Conservation (phyloP, 768 basidiomycete species). For the Tulasnella sp. region DNA sequence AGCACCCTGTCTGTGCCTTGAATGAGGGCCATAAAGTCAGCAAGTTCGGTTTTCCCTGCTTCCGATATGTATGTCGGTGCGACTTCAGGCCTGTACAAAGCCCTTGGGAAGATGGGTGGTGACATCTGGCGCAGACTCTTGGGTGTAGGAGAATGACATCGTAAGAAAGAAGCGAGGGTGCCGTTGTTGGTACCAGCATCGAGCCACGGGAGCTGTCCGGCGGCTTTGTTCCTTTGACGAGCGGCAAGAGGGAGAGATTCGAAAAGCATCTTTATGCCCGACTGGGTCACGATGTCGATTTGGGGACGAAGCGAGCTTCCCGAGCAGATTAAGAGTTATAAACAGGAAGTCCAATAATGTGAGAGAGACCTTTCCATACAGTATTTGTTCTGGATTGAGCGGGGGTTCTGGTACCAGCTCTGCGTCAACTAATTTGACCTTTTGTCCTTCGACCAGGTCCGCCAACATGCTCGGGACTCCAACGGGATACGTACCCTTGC, state of each 20-base stretch:
- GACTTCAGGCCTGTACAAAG: not conserved
- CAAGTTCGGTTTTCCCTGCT: not conserved
- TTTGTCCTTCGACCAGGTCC: not conserved
- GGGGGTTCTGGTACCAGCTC: not conserved
- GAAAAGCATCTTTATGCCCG: not conserved
- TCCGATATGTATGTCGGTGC: not conserved
- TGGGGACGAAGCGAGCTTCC: not conserved
- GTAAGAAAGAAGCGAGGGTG: not conserved
- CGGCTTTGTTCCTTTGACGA: not conserved
- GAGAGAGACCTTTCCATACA: not conserved
- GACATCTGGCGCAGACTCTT: constrained; percentile 24
- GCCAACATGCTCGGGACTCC: not conserved
- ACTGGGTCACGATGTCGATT: not conserved
- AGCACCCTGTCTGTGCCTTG: constrained; percentile 25
- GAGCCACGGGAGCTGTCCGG: not conserved
- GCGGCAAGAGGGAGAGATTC: not conserved
- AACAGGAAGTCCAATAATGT: not conserved
- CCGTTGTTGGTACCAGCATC: not conserved
- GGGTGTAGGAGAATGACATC: not conserved
- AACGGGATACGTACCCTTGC: not conserved
- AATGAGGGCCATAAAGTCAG: constrained; percentile 20
- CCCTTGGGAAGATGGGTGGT: constrained; percentile 41
- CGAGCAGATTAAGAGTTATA: not conserved
- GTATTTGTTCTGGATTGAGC: not conserved
- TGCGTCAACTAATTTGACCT: not conserved